Base-by-base conservation (phyloP, 2,329 filamentous ascomycete genomes). In the Fusarium coicis region DNA sequence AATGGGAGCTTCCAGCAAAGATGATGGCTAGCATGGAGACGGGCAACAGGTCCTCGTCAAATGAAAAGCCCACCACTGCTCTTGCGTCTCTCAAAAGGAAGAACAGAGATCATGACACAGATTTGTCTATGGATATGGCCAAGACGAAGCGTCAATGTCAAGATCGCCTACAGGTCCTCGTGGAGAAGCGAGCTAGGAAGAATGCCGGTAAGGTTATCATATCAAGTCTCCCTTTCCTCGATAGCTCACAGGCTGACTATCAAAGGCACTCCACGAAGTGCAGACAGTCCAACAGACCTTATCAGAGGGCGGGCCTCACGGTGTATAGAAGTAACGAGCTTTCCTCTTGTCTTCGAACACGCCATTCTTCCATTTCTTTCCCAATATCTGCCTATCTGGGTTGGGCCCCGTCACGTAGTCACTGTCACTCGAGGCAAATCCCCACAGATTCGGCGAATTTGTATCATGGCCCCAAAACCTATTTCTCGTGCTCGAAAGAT, bases 321-420 rank as follows among this genome's bases (percentile, higher is more conserved):
- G 19, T 71, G 79, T 18, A 50, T 81, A 44, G 83, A 84, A 37
- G 75, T 76, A 2, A 78, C 80, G 1, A 81, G 75, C 61, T 86
- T 85, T 59, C 80, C 84, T 0, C 60, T 85, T 1, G 68, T 84
- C 9, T 86, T 84, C 78, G 84, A 86, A 55, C 84, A 85, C 46
- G 78, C 80, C 15, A 77, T 85, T 5, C 81, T 86, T 3, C 84
- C 84, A 7, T 85, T 86, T 62, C 78, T 86, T 1, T 72, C 80
- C 54, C 81, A 84, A 47, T 82, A 84, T 57, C 72, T 86, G 36
- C 83, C 83, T 5, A 80, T 80, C 39, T 85, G 83, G 83, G 80
- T 83, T 49, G 83, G 83, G 1, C 79, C 81, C 1, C 79, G 80
- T 11, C 82, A 85, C 57, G 79, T 82, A 53, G 78, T 86, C 66